Evolutionary conservation across 2,329 filamentous ascomycete genomes (phyloP).

Genomic region (Seiridium cupressi): DNA sequence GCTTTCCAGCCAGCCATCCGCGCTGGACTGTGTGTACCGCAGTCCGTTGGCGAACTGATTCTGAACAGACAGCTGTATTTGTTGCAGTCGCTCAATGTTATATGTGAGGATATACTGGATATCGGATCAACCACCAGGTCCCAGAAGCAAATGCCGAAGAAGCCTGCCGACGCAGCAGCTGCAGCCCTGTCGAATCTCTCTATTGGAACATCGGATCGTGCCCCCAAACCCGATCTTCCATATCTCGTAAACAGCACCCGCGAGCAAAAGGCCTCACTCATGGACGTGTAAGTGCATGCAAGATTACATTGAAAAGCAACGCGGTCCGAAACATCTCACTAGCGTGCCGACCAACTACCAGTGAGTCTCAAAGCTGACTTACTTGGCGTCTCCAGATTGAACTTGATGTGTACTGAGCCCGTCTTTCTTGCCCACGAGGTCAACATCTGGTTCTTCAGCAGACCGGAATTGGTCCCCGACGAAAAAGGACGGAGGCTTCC

Average conservation of each 20-base stretch:
- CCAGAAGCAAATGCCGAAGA: slow-evolving; percentile 24
- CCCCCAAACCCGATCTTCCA: slow-evolving; percentile 26
- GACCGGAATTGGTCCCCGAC: slow-evolving; percentile 41
- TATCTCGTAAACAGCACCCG: slow-evolving; percentile 27
- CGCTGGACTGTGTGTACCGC: slow-evolving; percentile 23
- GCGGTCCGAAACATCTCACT: too few species aligned
- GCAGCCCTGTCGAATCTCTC: slow-evolving; percentile 31
- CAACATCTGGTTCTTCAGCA: slow-evolving; percentile 35
- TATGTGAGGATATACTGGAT: slow-evolving; percentile 41
- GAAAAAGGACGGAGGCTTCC: slow-evolving; percentile 39
- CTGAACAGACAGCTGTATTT: slow-evolving; percentile 35
- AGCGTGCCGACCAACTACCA: too few species aligned
- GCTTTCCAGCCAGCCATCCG: slow-evolving; percentile 20
- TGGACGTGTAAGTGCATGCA: slow-evolving; percentile 28
- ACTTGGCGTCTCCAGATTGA: too few species aligned
- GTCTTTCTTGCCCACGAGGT: slow-evolving; percentile 30
- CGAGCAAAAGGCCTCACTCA: slow-evolving; percentile 30
- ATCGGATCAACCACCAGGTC: slow-evolving; percentile 28
- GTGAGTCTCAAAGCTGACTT: too few species aligned
- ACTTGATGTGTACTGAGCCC: slow-evolving; percentile 30
- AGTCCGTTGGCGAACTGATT: slow-evolving; percentile 31
- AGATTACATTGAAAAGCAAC: too few species aligned
- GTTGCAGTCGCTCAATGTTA: slow-evolving; percentile 36
- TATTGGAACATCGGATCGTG: slow-evolving; percentile 16
- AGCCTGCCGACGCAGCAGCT: slow-evolving; percentile 23